Base-by-base conservation (phyloP, 2,329 filamentous ascomycete genomes). In the Coniochaeta sp. region DNA sequence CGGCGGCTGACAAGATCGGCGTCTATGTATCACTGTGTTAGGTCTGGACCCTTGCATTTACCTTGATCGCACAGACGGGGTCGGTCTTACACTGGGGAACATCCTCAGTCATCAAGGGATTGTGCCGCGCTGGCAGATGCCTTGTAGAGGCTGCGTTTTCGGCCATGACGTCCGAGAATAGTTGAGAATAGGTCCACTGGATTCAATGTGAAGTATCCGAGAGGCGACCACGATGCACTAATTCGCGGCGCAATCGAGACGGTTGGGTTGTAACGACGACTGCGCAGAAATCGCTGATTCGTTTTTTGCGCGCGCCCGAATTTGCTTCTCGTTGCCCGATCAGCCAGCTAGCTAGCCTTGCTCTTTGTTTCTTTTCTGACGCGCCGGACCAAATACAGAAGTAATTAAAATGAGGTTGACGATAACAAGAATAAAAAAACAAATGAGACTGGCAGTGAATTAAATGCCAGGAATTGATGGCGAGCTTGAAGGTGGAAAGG, bases 1-100 rank as follows among this genome's bases (percentile, higher is more conserved):
- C 95, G 89, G 71, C 92, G 88, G 73, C 88, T 80, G 64, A 97
- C 85, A 60, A 97, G 86, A 62, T 91, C 88, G 63, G 81, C 73
- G 74, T 89, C 89, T 92, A 69, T 58, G 60, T 17, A 58, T 54
- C n/a, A 28, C 40, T 12, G 42, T 30, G 52, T 55, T 28, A 52
- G 47, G 4, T 7, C 12, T 22, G 10, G 5, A 52, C 6, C 16
- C 10, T 14, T 14, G 26, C 47, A 12, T 52, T 52, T n/a, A 14
- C 38, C 24, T 24, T 24, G 36, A 54, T 22, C 14, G 36, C 9
- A 42, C n/a, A 24, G 26, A 55, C 32, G 55, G 38, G 42, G n/a
- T 14, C 24, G 59, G 59, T 55, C 67, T 67, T 88, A 91, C 88
- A 83, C 58, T 77, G 69, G 58, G 88, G 88, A 59, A 87, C 78